Evolutionary conservation across 805 yeast species (phyloP), one percentile per base, ranked within the genome.

Genomic region (Maudiozyma pseudohumilis): DNA sequence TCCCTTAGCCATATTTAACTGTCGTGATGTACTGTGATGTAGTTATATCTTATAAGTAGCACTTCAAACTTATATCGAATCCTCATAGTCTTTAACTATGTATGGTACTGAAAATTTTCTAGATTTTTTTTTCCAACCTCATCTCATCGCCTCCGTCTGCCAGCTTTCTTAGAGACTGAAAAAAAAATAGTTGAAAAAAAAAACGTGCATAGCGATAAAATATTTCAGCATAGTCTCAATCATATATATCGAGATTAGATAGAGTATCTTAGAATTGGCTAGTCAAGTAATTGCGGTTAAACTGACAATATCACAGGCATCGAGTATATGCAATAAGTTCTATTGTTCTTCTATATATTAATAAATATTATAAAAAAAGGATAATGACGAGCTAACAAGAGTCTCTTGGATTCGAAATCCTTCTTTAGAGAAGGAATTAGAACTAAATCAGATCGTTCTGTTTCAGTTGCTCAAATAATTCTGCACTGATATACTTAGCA

Each of bases 401-500:
- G n/a, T n/a, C n/a, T n/a, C n/a, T n/a, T n/a, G n/a, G n/a, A n/a
- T n/a, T n/a, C n/a, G n/a, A n/a, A n/a, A n/a, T n/a, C n/a, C n/a
- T n/a, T n/a, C n/a, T 17, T 12, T 20, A 6, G 19, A 31, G 7
- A n/a, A 6, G 21, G 6, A 6, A 29, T 19, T 4, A 30, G 6
- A 13, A 32, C 22, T 12, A 36, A 5, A 56, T 32, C 32, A 73
- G 37, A 0, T 80, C 82, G 30, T 68, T 61, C 28, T 69, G 73
- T 41, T 62, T 61, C 47, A 86, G 58, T 44, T 72, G 71, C 6
- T 64, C 63, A 45, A 68, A 73, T 15, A 83, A 59, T 2, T 72
- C 80, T 2, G 61, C 59, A 36, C 80, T 94, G 20, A 88, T 70
- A 50, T 79, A 85, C 46, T 76, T 76, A 34, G 70, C 67, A 34